Percentiles rank a stretch among this genome's conserved stretches.
These are phyloP conservation scores for Spergularia azorica DNA, from an alignment of 179 eudicot genomes.

Conservation along the genomic window DNA sequence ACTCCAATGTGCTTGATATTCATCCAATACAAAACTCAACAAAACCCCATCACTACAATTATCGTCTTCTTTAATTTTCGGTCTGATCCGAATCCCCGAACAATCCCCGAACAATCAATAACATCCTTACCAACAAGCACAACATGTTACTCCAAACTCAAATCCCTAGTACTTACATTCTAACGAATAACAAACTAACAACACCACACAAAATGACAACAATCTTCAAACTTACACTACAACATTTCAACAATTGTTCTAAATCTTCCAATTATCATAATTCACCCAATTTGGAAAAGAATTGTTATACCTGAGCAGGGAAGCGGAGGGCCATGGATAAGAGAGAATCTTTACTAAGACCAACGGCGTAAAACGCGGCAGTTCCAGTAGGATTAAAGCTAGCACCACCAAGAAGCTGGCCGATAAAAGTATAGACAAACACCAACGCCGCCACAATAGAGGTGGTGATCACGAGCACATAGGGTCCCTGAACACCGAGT, in stretches of 20 bases:
- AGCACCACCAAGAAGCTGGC: constrained; percentile 66
- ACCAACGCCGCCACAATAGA: constrained; percentile 40
- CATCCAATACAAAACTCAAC: background rate
- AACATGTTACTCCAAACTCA: too few species aligned
- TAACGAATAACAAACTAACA: too few species aligned
- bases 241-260: too few species aligned
- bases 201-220: too few species aligned
- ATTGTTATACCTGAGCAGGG: constrained; percentile 46
- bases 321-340: constrained; percentile 53
- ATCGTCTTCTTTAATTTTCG: too few species aligned
- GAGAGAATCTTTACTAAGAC: constrained; percentile 44
- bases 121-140: too few species aligned
- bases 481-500: constrained; percentile 43
- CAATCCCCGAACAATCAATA: too few species aligned
- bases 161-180: too few species aligned
- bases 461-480: constrained; percentile 46
- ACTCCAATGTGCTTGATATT: background rate
- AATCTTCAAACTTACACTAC: too few species aligned
- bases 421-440: constrained; percentile 45
- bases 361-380: constrained; percentile 65
- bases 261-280: too few species aligned
- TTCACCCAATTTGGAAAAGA: background rate
- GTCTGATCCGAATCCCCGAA: too few species aligned
- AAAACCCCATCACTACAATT: too few species aligned
- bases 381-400: constrained; percentile 75